Percentiles rank a stretch among this genome's conserved stretches.
These are phyloP conservation scores for Leishmania gerbilli DNA, from an alignment of 208 protist genomes.

Conservation along the genomic window DNA sequence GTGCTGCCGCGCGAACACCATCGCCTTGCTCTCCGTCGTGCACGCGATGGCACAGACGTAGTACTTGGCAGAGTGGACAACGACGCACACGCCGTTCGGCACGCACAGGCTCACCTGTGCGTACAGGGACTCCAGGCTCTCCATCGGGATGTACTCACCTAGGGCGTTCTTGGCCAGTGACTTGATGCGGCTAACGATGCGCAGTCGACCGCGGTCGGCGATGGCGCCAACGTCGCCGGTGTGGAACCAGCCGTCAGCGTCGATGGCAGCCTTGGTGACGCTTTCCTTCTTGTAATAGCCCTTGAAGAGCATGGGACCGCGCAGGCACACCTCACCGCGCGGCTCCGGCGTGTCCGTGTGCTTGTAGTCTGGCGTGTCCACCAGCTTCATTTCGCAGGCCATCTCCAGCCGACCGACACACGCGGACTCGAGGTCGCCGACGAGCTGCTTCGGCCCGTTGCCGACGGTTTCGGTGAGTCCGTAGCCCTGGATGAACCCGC, in stretches of 20 bases:
- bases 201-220: background rate
- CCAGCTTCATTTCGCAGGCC: conserved; percentile 85
- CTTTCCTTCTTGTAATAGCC: conserved; percentile 90
- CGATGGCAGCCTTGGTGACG: conserved; percentile 70
- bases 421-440: conserved; percentile 51
- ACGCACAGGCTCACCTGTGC: conserved; percentile 42
- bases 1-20: conserved; percentile 39
- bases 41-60: conserved; percentile 57
- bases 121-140: conserved; percentile 82
- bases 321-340: conserved; percentile 32
- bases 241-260: conserved; percentile 82
- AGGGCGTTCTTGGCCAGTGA: background rate
- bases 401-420: conserved; percentile 37
- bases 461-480: conserved; percentile 90
- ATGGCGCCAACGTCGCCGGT: conserved; percentile 90
- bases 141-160: conserved; percentile 90
- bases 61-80: conserved; percentile 56
- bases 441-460: conserved; percentile 63
- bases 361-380: conserved; percentile 89
- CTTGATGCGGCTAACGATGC: too few relatives aligned
- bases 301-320: conserved; percentile 58
- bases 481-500: conserved; percentile 82
- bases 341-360: conserved; percentile 78
- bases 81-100: conserved; percentile 67
- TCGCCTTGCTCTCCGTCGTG: too few relatives aligned